Base-by-base conservation (phyloP, 306 rosid species). In the Quercus variabilis region DNA sequence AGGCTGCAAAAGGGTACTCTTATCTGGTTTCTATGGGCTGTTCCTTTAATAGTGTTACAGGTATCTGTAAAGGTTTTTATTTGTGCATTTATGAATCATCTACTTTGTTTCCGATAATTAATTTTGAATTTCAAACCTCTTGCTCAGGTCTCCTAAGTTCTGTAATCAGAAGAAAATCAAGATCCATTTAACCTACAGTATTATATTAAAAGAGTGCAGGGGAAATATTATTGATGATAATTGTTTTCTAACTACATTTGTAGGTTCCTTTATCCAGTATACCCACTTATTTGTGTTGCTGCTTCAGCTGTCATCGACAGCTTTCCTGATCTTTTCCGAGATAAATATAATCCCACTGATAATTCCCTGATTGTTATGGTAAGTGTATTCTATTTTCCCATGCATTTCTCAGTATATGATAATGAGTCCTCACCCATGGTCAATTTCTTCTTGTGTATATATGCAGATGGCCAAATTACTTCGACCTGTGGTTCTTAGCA, bases 281-380 rank as follows among this genome's bases (percentile, higher is more conserved):
- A 96, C 89, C 94, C 99, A 49, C 98, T 96, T 38, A 89, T 96
- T 68, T 96, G 99, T 77, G 87, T 93, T 77, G 94, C 99, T 85
- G 98, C 99, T 82, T 88, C 99, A 33, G 98, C 99, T 75, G 97
- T 93, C 83, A 93, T 96, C 54, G 98, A 96, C 87, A 93, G 93
- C 82, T 90, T 93, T 83, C 99, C 98, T 56, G 99, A 96, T 83
- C 72, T 96, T 78, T 93, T 96, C 77, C 83, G 83, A 72, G 88
- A 87, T 79, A 88, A 84, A 84, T 89, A 96, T 87, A 76, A 89
- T 88, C 78, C 96, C 35, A 2, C 38, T 3, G 81, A 76, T 21
- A 78, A 33, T 67, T 85, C 88, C 68, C 10, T 88, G 74, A 19
- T 78, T 43, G 93, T 93, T 71, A 76, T 59, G 86, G 99, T 91